Percentiles rank a stretch among this genome's conserved stretches.
phyloP scores from a whole-genome alignment of 192 early-diverging fungal genomes.

The Mortierella hygrophila region DNA sequence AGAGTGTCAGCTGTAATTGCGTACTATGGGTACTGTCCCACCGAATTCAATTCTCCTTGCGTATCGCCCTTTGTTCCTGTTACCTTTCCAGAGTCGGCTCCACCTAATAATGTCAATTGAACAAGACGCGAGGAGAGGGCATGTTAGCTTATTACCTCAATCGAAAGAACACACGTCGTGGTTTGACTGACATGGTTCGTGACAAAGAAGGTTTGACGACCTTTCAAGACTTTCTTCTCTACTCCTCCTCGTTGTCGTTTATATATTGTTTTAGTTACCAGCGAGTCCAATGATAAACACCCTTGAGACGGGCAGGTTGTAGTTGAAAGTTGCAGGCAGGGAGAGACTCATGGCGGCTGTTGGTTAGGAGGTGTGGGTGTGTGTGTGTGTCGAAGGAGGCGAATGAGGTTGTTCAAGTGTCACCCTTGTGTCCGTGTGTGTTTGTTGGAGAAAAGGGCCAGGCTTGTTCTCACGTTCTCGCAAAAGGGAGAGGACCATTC shows the following conservation, averaged over 20 bases:
- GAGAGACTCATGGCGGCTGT: conserved; percentile 38
- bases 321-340: conserved; percentile 41
- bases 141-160: neutral
- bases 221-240: neutral
- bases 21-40: neutral
- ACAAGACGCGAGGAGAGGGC: neutral
- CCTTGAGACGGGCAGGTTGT: conserved; percentile 22
- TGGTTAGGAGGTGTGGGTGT: neutral
- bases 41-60: neutral
- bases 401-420: neutral
- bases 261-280: conserved; percentile 6
- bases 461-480: too few species aligned
- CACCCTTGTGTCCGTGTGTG: neutral
- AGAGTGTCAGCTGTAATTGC: neutral
- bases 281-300: conserved; percentile 51
- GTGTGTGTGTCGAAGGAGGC: neutral
- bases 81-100: conserved; percentile 55
- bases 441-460: neutral
- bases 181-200: neutral
- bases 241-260: neutral
- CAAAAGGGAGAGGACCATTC: too few species aligned
- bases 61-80: neutral
- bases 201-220: conserved; percentile 12
- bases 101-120: conserved; percentile 19
- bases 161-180: neutral